A percentile compares a stretch with the other conserved stretches of the same genome.
Evolutionary conservation across 495 filamentous ascomycete species (phyloP).

Genomic region (Hypoxylon trugodes): DNA sequence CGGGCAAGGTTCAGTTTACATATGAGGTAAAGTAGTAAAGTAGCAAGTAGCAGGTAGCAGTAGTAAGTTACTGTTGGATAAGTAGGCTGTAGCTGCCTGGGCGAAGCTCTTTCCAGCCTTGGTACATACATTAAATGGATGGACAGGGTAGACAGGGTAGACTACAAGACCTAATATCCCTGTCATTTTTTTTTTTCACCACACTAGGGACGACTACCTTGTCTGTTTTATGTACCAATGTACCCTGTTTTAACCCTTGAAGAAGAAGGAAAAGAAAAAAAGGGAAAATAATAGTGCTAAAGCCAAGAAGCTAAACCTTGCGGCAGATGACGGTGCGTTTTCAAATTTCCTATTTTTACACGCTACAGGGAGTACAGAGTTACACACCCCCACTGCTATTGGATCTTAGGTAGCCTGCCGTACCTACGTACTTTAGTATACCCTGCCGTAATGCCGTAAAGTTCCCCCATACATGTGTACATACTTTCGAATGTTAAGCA

Average conservation of each 20-base stretch:
- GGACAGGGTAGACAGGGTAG: no score
- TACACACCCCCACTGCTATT: background rate
- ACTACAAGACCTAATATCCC: no score
- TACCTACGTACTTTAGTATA: no score
- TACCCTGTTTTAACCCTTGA: no score
- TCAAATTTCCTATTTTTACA: conserved; percentile 41
- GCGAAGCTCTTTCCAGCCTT: conserved; percentile 28
- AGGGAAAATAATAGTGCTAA: conserved; percentile 24
- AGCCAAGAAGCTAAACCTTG: conserved; percentile 40
- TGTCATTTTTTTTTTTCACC: no score
- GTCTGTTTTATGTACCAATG: no score
- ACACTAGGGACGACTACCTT: no score
- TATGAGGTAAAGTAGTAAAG: conserved; percentile 31
- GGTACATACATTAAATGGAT: conserved; percentile 26
- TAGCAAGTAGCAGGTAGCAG: background rate
- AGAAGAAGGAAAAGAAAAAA: conserved; percentile 24
- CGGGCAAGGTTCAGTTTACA: conserved; percentile 32
- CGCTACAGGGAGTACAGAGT: conserved; percentile 30
- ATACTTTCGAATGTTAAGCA: no score
- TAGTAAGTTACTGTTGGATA: background rate
- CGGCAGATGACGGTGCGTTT: conserved; percentile 40
- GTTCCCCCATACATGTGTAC: no score
- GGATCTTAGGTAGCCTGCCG: conserved; percentile 7
- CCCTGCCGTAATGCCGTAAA: no score
- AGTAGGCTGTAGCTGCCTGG: conserved; percentile 22